These are phyloP conservation scores for Ophiostoma novo-ulmi DNA, from an alignment of 2,329 filamentous ascomycete genomes.

Conservation along the genomic window DNA sequence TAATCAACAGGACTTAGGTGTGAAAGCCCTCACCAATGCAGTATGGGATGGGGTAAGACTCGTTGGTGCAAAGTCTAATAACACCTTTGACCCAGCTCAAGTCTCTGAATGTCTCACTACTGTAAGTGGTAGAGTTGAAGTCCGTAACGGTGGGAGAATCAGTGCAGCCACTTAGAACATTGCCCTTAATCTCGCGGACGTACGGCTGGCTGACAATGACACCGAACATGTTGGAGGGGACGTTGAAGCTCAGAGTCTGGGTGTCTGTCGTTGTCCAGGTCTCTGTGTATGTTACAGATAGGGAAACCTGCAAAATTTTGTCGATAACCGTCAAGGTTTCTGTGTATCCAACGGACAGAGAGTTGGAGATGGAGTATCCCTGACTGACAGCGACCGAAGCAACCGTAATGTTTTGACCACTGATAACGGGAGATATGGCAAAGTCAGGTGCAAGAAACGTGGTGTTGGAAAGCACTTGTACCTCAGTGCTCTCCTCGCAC, in stretches of 20 bases:
- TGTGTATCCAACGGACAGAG: background rate
- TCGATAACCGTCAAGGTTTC: too few species aligned
- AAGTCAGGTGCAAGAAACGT: background rate
- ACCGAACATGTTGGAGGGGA: background rate
- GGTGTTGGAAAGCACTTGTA: constrained; percentile 9
- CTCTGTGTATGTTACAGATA: background rate
- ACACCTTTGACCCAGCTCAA: constrained; percentile 2
- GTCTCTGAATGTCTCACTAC: background rate
- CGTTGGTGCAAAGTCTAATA: constrained; percentile 5
- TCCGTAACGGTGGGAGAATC: background rate
- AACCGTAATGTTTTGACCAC: background rate
- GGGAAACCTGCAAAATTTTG: background rate
- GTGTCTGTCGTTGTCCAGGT: constrained; percentile 8
- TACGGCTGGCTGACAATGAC: constrained; percentile 13
- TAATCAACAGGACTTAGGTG: background rate
- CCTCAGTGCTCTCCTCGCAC: constrained; percentile 8
- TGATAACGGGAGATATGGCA: constrained; percentile 2
- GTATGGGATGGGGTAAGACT: constrained; percentile 7
- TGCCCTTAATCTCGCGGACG: background rate
- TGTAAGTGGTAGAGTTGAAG: background rate
- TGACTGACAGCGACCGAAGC: background rate
- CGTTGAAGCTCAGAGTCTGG: constrained; percentile 4
- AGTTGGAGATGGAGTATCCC: constrained; percentile 6
- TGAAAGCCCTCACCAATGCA: constrained; percentile 12
- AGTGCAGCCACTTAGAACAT: constrained; percentile 2